These are phyloP conservation scores for Phanerodontia chrysosporium DNA, from an alignment of 768 basidiomycete genomes.

Conservation along the genomic window DNA sequence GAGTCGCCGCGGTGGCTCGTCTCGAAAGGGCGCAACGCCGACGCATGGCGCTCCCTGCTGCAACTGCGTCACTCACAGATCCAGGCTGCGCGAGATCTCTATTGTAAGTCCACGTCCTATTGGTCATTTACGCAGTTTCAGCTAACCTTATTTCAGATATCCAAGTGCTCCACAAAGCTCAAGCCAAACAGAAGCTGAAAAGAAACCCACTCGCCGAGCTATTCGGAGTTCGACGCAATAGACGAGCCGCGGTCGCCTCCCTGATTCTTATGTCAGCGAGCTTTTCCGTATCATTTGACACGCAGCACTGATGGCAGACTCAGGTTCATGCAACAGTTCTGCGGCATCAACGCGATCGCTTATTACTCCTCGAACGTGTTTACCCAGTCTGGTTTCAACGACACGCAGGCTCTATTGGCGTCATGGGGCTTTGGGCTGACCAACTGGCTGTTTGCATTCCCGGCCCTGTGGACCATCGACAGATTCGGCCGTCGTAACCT, in stretches of 20 bases:
- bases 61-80: constrained; percentile 65
- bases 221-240: constrained; percentile 73
- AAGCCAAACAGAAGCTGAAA: constrained; percentile 46
- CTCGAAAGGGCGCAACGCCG: constrained; percentile 65
- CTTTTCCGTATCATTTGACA: background rate
- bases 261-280: constrained; percentile 56
- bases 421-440: constrained; percentile 57
- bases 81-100: constrained; percentile 79
- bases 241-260: constrained; percentile 57
- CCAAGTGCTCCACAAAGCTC: constrained; percentile 63
- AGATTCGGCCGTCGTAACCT: constrained; percentile 61
- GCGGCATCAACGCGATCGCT: constrained; percentile 75
- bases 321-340: constrained; percentile 71
- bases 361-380: constrained; percentile 85
- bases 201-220: constrained; percentile 59
- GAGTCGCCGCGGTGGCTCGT: constrained; percentile 88
- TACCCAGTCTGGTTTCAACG: constrained; percentile 47
- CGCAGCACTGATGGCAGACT: background rate
- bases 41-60: constrained; percentile 57
- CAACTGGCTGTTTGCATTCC: constrained; percentile 39
- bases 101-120: constrained; percentile 19
- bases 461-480: constrained; percentile 52
- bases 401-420: constrained; percentile 54
- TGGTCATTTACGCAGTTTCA: background rate
- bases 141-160: constrained; percentile 35